phyloP scores from a whole-genome alignment of 2,329 filamentous ascomycete genomes.

The Claviceps arundinis region DNA sequence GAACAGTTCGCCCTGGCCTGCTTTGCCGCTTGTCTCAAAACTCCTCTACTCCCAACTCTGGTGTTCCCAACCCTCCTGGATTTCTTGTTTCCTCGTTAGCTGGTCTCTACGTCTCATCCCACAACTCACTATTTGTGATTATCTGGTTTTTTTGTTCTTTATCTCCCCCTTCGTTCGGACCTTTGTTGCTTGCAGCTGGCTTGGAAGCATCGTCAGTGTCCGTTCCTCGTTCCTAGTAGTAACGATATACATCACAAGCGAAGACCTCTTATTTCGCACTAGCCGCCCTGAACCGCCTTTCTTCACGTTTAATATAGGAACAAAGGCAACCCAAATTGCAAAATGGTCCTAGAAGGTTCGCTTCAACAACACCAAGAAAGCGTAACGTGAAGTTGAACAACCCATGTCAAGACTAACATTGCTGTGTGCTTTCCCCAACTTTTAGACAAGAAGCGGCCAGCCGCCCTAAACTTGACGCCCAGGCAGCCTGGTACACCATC shows the following conservation, averaged over 20 bases:
- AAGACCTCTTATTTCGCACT: neutral
- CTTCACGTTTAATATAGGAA: neutral
- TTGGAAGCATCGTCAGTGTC: conserved; percentile 8
- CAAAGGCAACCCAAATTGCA: conserved; percentile 6
- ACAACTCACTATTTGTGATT: conserved; percentile 20
- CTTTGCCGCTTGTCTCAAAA: conserved; percentile 33
- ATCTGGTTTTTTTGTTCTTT: conserved; percentile 15
- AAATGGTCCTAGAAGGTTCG: conserved; percentile 29
- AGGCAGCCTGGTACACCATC: conserved; percentile 37
- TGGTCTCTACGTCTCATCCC: conserved; percentile 34
- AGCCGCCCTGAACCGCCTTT: conserved; percentile 4
- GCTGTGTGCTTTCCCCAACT: conserved; percentile 10
- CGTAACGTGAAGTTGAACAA: neutral
- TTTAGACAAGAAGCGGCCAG: conserved; percentile 44
- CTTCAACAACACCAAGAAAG: conserved; percentile 4
- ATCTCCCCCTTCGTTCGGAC: conserved; percentile 2
- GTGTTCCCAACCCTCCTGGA: conserved; percentile 16
- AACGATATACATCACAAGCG: conserved; percentile 1
- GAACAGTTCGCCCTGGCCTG: conserved; percentile 11
- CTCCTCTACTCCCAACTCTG: conserved; percentile 30
- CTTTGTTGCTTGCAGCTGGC: conserved; percentile 9
- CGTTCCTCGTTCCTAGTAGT: neutral
- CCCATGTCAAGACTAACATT: conserved; percentile 9
- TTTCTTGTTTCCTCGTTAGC: conserved; percentile 36
- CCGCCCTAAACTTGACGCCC: conserved; percentile 40